Evolutionary conservation across 331 rosid species (phyloP).

Genomic region (Pyrus hybrid): DNA sequence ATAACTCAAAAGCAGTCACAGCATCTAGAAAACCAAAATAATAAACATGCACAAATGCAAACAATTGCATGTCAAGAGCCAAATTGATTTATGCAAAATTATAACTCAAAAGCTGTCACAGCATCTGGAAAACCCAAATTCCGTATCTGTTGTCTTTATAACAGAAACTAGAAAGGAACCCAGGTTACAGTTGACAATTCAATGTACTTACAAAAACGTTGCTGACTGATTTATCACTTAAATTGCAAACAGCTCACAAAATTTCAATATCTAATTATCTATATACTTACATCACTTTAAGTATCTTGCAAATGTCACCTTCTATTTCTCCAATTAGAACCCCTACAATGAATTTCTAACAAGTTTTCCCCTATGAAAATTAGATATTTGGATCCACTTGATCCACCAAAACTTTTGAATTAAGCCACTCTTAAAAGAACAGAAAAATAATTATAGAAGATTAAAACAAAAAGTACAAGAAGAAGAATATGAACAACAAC

Average conservation of each 20-base stretch:
- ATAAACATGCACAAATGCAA: not conserved
- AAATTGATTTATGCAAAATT: not conserved
- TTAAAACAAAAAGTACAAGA: not conserved
- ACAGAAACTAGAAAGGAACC: not conserved
- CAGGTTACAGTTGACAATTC: not conserved
- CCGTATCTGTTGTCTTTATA: not conserved
- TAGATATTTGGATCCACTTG: too few species aligned
- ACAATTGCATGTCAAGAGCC: not conserved
- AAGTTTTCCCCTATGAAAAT: too few species aligned
- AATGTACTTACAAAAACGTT: not conserved
- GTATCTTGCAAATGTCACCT: not conserved
- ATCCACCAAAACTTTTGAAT: not conserved
- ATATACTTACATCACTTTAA: not conserved
- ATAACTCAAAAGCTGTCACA: not conserved
- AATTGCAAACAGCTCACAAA: not conserved
- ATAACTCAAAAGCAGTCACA: not conserved
- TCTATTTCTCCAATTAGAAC: not conserved
- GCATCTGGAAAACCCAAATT: not conserved
- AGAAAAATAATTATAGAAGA: not conserved
- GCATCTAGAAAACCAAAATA: not conserved
- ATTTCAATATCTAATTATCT: not conserved
- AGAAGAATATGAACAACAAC: conserved; percentile 30
- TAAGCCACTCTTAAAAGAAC: not conserved
- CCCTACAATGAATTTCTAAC: not conserved
- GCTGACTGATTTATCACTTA: not conserved